Evolutionary conservation across 176 grass and related monocot genomes (phyloP).

Genomic region (Ananas comosus): DNA sequence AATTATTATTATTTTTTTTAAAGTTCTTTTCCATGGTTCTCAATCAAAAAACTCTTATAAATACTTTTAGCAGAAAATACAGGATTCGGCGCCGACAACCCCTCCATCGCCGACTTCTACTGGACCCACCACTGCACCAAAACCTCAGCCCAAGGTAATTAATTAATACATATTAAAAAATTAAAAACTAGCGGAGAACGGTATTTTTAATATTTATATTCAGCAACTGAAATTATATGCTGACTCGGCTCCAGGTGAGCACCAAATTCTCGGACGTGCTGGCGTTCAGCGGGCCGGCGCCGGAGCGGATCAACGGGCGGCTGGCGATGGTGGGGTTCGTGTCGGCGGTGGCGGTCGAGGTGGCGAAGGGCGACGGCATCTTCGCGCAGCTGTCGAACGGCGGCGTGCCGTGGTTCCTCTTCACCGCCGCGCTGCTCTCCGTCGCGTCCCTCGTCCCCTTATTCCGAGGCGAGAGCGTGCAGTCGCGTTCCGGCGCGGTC

Average conservation of each 20-base stretch:
- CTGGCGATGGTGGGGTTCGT: slow-evolving; percentile 69
- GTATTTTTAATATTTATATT: too few relatives aligned
- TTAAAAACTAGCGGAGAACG: too few relatives aligned
- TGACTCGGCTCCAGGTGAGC: background rate
- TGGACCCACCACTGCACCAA: background rate
- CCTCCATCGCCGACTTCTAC: background rate
- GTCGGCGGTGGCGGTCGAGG: slow-evolving; percentile 51
- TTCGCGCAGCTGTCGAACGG: slow-evolving; percentile 34
- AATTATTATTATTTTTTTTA: too few relatives aligned
- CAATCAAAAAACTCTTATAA: background rate
- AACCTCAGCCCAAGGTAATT: slow-evolving; percentile 4
- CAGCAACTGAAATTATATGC: too few relatives aligned
- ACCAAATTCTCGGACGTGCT: slow-evolving; percentile 37
- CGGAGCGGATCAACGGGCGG: slow-evolving; percentile 66
- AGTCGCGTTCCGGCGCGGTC: slow-evolving; percentile 22
- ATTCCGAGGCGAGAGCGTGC: slow-evolving; percentile 39
- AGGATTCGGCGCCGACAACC: background rate
- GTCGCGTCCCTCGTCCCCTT: slow-evolving; percentile 61
- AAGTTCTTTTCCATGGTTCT: too few relatives aligned
- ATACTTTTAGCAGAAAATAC: background rate
- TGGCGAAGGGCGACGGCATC: slow-evolving; percentile 26
- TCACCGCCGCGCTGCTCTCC: slow-evolving; percentile 30
- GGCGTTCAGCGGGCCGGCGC: slow-evolving; percentile 55
- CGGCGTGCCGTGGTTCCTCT: slow-evolving; percentile 33
- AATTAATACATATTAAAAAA: too few relatives aligned